Evolutionary conservation across 768 basidiomycete species (phyloP), one percentile per base, ranked within the genome.

Genomic region (Podaxis sp.): DNA sequence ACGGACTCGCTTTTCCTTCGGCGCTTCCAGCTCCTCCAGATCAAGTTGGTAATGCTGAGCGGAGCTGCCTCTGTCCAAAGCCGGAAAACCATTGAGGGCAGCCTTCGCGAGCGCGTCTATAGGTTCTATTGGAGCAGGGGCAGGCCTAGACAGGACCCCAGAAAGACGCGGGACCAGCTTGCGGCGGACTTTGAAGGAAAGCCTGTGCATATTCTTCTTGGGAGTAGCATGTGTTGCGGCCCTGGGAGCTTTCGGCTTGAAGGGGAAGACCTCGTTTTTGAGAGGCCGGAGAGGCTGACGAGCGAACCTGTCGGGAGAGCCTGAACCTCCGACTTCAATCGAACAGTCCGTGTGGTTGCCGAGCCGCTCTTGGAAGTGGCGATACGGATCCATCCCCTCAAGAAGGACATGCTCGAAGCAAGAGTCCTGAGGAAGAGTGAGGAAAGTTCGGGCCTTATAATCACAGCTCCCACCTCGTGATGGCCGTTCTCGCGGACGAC

Each of bases 81-180:
- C 38, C 16, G 57, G 57, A 21, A 40, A 58, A 9, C 47, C 27
- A 1, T 48, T n/a, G 35, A 51, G n/a, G 4, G 9, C 7, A 6
- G 11, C 35, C 25, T 51, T 58, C 48, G 7, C 21, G 4, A n/a
- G 5, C 25, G 3, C 50, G 11, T 32, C 40, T 11, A 28, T 50
- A 23, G 21, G 32, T 13, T 50, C 37, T 21, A 14, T 42, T 28
- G 50, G 23, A 27, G 25, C n/a, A 14, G n/a, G 36, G n/a, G 28
- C 53, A 35, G 50, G 50, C 1, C 27, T 48, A 16, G 61, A 57
- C 16, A 23, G 47, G 6, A 50, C 13, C 10, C 18, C 46, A 27
- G 54, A 62, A n/a, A 58, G 1, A n/a, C 54, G 57, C 13, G 63
- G 65, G 5, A 59, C 59, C 14, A 62, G 65, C 42, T 66, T 66